A percentile compares a stretch with the other conserved stretches of the same genome.
phyloP scores from a whole-genome alignment of 768 basidiomycete genomes.

The Pleurotus giganteus region DNA sequence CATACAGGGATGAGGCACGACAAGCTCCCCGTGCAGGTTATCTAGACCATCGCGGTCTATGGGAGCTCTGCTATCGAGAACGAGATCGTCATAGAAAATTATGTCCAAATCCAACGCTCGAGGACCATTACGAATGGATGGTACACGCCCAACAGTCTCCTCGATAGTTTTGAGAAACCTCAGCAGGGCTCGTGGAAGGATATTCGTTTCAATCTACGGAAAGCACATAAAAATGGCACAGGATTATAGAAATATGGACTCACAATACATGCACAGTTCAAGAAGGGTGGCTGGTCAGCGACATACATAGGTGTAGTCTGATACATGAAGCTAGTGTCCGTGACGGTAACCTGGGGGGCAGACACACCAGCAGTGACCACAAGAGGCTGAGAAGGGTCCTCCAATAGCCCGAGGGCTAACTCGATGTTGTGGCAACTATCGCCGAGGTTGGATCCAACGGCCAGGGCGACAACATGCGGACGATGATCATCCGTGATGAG shows the following conservation, averaged over 20 bases:
- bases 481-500: background rate
- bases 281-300: conserved; percentile 81
- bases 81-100: conserved; percentile 61
- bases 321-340: conserved; percentile 88
- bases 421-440: conserved; percentile 85
- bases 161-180: conserved; percentile 73
- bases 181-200: conserved; percentile 60
- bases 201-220: conserved; percentile 74
- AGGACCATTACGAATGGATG: conserved; percentile 81
- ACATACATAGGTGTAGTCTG: conserved; percentile 97
- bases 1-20: conserved; percentile 82
- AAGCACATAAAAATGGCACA: background rate
- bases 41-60: conserved; percentile 40
- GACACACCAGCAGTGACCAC: conserved; percentile 14
- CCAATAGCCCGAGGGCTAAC: conserved; percentile 69
- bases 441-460: conserved; percentile 88
- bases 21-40: conserved; percentile 63
- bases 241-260: conserved; percentile 25
- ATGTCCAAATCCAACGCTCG: conserved; percentile 90
- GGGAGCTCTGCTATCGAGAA: conserved; percentile 56
- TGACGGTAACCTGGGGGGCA: conserved; percentile 37
- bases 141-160: conserved; percentile 68
- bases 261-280: conserved; percentile 91
- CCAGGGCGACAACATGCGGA: conserved; percentile 53
- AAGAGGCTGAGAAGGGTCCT: conserved; percentile 38